phyloP scores from a whole-genome alignment of 371 early-diverging fungal species.

The Haplosporangium sp. region DNA sequence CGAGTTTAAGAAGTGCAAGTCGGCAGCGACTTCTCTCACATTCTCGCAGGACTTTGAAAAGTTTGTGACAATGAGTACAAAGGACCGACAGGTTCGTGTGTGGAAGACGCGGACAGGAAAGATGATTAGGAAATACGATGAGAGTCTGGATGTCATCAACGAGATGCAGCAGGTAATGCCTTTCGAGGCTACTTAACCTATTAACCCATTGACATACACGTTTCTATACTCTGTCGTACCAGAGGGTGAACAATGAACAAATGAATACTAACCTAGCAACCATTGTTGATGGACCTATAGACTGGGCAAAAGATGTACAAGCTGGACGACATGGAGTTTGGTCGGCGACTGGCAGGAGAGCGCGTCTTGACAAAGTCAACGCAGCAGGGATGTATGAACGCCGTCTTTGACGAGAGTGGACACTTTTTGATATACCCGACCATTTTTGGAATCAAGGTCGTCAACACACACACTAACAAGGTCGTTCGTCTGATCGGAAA shows the following conservation, averaged over 20 bases:
- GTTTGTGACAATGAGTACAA: constrained; percentile 89
- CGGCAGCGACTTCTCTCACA: constrained; percentile 74
- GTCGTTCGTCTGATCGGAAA: constrained; percentile 89
- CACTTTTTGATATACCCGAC: constrained; percentile 91
- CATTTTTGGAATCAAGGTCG: constrained; percentile 93
- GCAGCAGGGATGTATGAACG: constrained; percentile 78
- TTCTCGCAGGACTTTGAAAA: constrained; percentile 84
- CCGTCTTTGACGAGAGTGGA: constrained; percentile 94
- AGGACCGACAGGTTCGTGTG: constrained; percentile 88
- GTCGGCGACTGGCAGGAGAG: constrained; percentile 91
- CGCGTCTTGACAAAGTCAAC: constrained; percentile 83
- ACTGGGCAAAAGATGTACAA: constrained; percentile 80
- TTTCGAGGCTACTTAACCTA: not conserved
- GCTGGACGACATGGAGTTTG: constrained; percentile 98
- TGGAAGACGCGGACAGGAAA: constrained; percentile 89
- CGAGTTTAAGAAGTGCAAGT: constrained; percentile 87
- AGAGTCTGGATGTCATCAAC: constrained; percentile 81
- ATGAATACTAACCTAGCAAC: no score
- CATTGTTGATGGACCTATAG: constrained; percentile 28
- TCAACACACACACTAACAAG: constrained; percentile 87
- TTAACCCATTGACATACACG: no score
- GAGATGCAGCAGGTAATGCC: constrained; percentile 86
- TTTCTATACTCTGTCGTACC: no score
- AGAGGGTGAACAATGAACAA: no score
- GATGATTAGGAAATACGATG: constrained; percentile 91